These are phyloP conservation scores for Aspergillus tamarii DNA, from an alignment of 2,329 filamentous ascomycete species.

Conservation along the genomic window DNA sequence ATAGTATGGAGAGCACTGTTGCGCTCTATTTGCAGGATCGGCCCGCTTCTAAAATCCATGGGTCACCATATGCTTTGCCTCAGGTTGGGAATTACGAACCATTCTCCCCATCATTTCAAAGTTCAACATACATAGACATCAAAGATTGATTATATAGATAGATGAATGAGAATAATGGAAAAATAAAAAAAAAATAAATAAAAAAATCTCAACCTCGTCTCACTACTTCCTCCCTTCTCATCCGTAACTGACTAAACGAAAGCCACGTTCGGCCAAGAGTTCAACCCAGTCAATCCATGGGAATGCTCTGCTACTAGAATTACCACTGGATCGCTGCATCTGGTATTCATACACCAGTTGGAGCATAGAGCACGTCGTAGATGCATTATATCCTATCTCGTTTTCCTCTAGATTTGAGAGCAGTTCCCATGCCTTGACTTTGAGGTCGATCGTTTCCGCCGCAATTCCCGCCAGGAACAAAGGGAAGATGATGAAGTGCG, in stretches of 20 bases:
- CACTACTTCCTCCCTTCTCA: slow-evolving; percentile 25
- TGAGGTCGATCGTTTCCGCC: slow-evolving; percentile 45
- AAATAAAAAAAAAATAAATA: background rate
- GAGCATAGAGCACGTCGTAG: slow-evolving; percentile 49
- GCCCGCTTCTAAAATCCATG: slow-evolving; percentile 24
- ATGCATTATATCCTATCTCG: slow-evolving; percentile 54
- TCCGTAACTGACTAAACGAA: slow-evolving; percentile 57
- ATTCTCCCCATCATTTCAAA: too few species aligned
- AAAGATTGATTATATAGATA: background rate
- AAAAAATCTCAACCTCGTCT: background rate
- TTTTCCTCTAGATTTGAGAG: slow-evolving; percentile 52
- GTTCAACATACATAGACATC: background rate
- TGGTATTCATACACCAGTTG: slow-evolving; percentile 55
- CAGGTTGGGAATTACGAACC: background rate
- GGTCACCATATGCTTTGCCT: background rate
- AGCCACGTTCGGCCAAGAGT: slow-evolving; percentile 49
- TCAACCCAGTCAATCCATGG: slow-evolving; percentile 55
- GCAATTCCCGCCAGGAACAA: slow-evolving; percentile 57
- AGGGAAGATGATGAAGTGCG: slow-evolving; percentile 55
- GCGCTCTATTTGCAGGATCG: slow-evolving; percentile 3
- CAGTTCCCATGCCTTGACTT: slow-evolving; percentile 53
- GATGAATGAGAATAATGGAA: background rate
- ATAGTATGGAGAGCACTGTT: background rate
- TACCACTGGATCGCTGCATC: slow-evolving; percentile 40
- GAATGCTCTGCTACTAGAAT: slow-evolving; percentile 41